Conservation (phyloP, 2,329 filamentous ascomycete genomes). For the Fusarium sp. region DNA sequence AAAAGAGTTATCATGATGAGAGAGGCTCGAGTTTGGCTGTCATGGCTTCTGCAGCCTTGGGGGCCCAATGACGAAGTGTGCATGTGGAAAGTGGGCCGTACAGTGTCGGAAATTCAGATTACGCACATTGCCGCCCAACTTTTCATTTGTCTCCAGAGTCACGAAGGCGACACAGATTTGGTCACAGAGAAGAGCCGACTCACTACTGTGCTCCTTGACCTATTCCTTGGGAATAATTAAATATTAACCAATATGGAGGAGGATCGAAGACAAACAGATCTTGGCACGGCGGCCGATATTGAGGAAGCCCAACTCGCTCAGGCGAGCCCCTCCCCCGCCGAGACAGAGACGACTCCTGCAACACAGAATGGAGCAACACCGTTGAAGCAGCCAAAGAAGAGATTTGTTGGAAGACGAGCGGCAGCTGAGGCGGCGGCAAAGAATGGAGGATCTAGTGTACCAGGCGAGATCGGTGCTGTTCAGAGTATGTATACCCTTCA, state of each 20-base stretch:
- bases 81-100: conserved; percentile 34
- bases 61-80: conserved; percentile 30
- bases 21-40: conserved; percentile 7
- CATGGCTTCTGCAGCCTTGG: conserved; percentile 10
- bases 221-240: not conserved
- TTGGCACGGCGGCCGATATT: conserved; percentile 77
- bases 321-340: conserved; percentile 39
- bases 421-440: conserved; percentile 72
- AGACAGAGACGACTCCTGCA: conserved; percentile 30
- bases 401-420: conserved; percentile 87
- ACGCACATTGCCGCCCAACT: conserved; percentile 38
- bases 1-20: conserved; percentile 30
- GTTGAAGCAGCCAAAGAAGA: conserved; percentile 83
- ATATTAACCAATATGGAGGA: conserved; percentile 72
- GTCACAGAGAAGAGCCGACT: not conserved
- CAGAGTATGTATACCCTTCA: conserved; percentile 61
- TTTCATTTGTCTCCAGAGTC: conserved; percentile 21
- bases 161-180: not conserved
- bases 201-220: not conserved
- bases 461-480: conserved; percentile 49
- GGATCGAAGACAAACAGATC: conserved; percentile 76
- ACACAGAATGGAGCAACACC: conserved; percentile 56
- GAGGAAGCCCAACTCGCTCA: conserved; percentile 60
- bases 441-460: conserved; percentile 46
- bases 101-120: conserved; percentile 32